These are phyloP conservation scores for Leishmania aethiopica DNA, from an alignment of 208 protist genomes.

Conservation along the genomic window DNA sequence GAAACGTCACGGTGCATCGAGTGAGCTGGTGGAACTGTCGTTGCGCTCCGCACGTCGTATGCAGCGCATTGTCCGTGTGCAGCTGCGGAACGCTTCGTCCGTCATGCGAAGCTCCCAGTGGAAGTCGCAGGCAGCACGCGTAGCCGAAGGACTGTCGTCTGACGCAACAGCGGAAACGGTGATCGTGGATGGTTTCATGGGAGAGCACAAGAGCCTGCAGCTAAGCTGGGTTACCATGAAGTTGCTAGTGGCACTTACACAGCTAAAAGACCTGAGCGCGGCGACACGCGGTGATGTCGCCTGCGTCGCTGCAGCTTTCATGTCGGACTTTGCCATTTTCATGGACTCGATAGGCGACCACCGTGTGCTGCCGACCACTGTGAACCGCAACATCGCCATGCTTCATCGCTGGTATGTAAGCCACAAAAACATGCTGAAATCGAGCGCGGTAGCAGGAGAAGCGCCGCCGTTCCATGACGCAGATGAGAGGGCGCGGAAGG, in stretches of 20 bases:
- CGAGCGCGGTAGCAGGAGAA: background rate
- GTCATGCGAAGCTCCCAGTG: background rate
- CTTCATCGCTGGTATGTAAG: background rate
- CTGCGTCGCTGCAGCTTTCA: background rate
- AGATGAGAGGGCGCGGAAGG: background rate
- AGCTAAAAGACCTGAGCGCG: background rate
- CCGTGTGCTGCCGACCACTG: background rate
- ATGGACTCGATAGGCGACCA: background rate
- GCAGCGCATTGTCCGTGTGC: background rate
- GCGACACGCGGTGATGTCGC: background rate
- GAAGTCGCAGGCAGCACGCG: background rate
- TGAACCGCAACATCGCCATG: background rate
- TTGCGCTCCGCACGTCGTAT: background rate
- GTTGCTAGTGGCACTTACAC: background rate
- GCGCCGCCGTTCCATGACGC: background rate
- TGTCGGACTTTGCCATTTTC: background rate
- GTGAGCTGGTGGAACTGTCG: background rate
- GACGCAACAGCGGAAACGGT: background rate
- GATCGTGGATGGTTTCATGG: background rate
- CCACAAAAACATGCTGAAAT: constrained; percentile 1
- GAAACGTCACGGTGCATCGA: background rate
- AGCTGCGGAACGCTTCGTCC: constrained; percentile 6
- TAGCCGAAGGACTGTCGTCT: background rate
- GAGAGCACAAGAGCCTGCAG: constrained; percentile 1
- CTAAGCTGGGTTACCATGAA: background rate